These are phyloP conservation scores for Elasticomyces elasticus DNA, from an alignment of 495 filamentous ascomycete species.

Conservation along the genomic window DNA sequence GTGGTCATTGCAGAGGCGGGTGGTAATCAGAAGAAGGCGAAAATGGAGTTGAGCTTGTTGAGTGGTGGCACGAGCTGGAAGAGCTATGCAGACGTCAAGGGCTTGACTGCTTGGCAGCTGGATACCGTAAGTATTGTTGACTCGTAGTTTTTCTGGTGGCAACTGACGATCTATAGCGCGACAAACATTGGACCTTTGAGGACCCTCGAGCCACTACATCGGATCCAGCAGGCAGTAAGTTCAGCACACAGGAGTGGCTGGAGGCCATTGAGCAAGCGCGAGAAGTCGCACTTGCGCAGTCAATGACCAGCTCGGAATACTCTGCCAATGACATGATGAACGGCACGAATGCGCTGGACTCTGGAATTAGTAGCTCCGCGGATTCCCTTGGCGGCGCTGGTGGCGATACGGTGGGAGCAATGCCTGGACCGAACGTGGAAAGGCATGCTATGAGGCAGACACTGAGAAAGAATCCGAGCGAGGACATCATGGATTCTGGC, in stretches of 20 bases:
- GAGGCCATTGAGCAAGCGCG: slow-evolving; percentile 71
- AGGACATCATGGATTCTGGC: slow-evolving; percentile 42
- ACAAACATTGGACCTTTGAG: slow-evolving; percentile 89
- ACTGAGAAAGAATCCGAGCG: slow-evolving; percentile 28
- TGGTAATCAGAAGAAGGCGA: slow-evolving; percentile 91
- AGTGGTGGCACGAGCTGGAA: slow-evolving; percentile 62
- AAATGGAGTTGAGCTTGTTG: slow-evolving; percentile 76
- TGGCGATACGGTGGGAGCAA: slow-evolving; percentile 8
- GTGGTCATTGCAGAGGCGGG: slow-evolving; percentile 86
- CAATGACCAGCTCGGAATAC: slow-evolving; percentile 50
- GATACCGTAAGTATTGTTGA: slow-evolving; percentile 64
- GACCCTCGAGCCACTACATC: slow-evolving; percentile 56
- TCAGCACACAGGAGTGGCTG: slow-evolving; percentile 73
- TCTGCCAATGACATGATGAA: slow-evolving; percentile 59
- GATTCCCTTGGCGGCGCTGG: slow-evolving; percentile 59
- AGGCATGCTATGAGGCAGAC: slow-evolving; percentile 33
- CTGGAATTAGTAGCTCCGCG: slow-evolving; percentile 61
- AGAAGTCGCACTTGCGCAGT: slow-evolving; percentile 68
- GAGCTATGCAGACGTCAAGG: slow-evolving; percentile 71
- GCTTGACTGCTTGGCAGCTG: slow-evolving; percentile 76
- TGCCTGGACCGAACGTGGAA: slow-evolving; percentile 8
- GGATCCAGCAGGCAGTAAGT: slow-evolving; percentile 36
- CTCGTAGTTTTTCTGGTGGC: slow-evolving; percentile 4
- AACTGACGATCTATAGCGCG: slow-evolving; percentile 45
- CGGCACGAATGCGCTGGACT: slow-evolving; percentile 46